Conservation (phyloP, 129 eudicot species). For the Sambucus nigra region DNA sequence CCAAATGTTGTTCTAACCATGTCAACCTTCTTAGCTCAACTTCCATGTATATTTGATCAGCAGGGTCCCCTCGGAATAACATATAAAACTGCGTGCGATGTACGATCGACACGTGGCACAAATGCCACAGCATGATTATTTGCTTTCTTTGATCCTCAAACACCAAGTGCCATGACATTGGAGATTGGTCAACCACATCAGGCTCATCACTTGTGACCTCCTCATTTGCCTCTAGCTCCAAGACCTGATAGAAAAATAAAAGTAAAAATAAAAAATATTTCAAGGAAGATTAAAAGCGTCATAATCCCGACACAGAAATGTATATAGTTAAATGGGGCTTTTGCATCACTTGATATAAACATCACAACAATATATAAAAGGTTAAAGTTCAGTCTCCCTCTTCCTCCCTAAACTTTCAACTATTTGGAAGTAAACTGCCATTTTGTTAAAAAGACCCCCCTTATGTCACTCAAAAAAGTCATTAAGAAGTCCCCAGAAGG, state of each 20-base stretch:
- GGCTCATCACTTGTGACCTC: conserved; percentile 39
- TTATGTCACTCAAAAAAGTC: too few relatives aligned
- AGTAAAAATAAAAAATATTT: not conserved
- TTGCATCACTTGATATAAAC: too few relatives aligned
- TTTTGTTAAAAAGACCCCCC: too few relatives aligned
- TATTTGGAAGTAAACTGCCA: too few relatives aligned
- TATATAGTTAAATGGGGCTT: too few relatives aligned
- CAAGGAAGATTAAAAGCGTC: not conserved
- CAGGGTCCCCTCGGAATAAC: conserved; percentile 82
- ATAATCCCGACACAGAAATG: not conserved
- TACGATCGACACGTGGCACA: conserved; percentile 83
- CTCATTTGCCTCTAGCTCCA: conserved; percentile 83
- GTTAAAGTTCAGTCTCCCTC: too few relatives aligned
- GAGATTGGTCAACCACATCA: conserved; percentile 38
- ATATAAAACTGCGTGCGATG: conserved; percentile 90
- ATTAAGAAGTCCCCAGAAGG: too few relatives aligned
- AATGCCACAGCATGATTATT: conserved; percentile 89
- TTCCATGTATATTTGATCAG: conserved; percentile 84
- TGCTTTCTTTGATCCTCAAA: conserved; percentile 82
- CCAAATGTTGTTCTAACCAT: conserved; percentile 88
- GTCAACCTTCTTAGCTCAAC: conserved; percentile 86
- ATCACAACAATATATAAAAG: too few relatives aligned
- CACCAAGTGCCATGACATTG: conserved; percentile 55
- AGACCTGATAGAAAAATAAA: conserved; percentile 40
- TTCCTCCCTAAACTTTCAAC: too few relatives aligned